Percentiles rank a stretch among this genome's conserved stretches.
Conservation (phyloP, 352 stramenopile genomes). For the Thraustochytrium sp. region DNA sequence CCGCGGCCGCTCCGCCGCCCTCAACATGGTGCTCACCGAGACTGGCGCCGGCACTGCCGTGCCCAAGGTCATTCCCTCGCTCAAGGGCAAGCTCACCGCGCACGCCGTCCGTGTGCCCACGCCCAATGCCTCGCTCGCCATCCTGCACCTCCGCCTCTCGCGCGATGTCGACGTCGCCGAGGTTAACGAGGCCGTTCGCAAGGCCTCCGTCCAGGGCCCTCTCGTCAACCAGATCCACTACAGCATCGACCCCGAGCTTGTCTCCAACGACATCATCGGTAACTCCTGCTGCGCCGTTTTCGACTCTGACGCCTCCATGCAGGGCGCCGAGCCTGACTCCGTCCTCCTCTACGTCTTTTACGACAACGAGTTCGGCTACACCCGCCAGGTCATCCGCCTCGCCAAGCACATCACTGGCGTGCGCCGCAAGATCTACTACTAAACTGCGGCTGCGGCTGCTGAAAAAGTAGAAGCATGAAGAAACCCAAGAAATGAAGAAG, state of each 20-base stretch:
- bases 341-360: constrained; percentile 78
- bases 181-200: constrained; percentile 69
- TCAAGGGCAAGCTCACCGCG: constrained; percentile 94
- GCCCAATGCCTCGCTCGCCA: constrained; percentile 95
- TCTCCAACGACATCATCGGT: constrained; percentile 73
- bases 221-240: constrained; percentile 80
- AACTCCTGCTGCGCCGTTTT: constrained; percentile 65
- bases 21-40: constrained; percentile 82
- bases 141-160: constrained; percentile 85
- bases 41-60: constrained; percentile 70
- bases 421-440: constrained; percentile 36
- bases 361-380: constrained; percentile 83
- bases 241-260: constrained; percentile 69
- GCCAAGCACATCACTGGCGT: constrained; percentile 66
- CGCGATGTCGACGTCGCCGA: constrained; percentile 68
- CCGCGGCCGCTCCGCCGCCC: constrained; percentile 68
- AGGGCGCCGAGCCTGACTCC: constrained; percentile 66
- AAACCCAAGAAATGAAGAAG: too few species aligned
- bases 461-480: too few species aligned
- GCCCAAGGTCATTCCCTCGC: constrained; percentile 78
- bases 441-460: too few species aligned
- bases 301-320: constrained; percentile 73
- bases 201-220: constrained; percentile 68
- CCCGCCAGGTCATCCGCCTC: constrained; percentile 70
- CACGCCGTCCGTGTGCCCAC: constrained; percentile 97